Evolutionary conservation across 2,329 filamentous ascomycete species (phyloP).

Genomic region (Alternaria dauci): DNA sequence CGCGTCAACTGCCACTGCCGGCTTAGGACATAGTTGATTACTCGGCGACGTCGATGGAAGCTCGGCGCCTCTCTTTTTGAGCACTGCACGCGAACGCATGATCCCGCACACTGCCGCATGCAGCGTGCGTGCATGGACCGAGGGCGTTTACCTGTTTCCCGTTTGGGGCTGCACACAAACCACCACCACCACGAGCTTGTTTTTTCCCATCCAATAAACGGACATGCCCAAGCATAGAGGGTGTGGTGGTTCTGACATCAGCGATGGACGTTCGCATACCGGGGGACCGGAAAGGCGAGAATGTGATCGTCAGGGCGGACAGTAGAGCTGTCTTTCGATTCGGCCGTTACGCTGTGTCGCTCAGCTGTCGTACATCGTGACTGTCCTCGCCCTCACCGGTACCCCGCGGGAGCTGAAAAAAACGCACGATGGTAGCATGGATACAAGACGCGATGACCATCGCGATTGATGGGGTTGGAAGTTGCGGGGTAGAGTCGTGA

Average conservation of each 20-base stretch:
- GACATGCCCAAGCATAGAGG: neutral
- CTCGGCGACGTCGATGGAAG: neutral
- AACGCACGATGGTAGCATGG: neutral
- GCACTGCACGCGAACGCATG: slow-evolving; percentile 12
- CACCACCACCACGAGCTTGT: neutral
- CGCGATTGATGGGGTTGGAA: neutral
- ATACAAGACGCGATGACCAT: neutral
- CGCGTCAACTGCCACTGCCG: neutral
- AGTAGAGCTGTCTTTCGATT: neutral
- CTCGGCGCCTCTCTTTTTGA: neutral
- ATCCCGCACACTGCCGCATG: slow-evolving; percentile 6
- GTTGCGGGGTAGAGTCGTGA: slow-evolving; percentile 13
- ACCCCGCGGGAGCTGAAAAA: neutral
- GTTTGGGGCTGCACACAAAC: neutral
- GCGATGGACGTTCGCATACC: neutral
- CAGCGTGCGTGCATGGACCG: neutral
- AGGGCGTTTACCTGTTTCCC: neutral
- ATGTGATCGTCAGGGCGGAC: neutral
- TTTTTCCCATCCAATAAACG: neutral
- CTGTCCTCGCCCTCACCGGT: neutral
- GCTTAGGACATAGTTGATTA: neutral
- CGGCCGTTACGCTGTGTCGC: neutral
- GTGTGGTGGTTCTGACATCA: neutral
- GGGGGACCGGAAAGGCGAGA: neutral
- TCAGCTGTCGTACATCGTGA: neutral